Evolutionary conservation across 2,329 filamentous ascomycete species (phyloP).

Genomic region (Aspergillus persii): DNA sequence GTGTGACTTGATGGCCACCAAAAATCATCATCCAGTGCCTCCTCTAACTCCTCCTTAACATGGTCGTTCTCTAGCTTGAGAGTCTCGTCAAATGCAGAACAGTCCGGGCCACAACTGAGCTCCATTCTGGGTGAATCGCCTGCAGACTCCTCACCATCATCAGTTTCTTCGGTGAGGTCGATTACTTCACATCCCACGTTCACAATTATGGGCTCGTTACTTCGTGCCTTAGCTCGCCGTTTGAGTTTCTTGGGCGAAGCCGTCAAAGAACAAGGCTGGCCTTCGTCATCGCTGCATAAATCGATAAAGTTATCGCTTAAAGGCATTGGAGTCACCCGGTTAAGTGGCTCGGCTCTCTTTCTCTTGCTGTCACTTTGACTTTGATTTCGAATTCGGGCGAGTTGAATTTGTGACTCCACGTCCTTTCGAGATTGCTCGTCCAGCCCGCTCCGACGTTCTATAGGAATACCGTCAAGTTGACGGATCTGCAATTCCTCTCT

Average conservation of each 20-base stretch:
- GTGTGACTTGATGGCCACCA: slow-evolving; percentile 38
- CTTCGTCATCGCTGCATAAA: slow-evolving; percentile 19
- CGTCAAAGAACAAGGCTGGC: neutral
- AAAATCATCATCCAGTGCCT: slow-evolving; percentile 33
- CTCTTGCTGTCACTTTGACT: slow-evolving; percentile 19
- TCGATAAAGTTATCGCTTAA: slow-evolving; percentile 13
- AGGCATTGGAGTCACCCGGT: neutral
- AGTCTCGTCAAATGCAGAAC: neutral
- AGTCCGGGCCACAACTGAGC: neutral
- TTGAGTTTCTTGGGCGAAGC: neutral
- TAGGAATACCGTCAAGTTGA: slow-evolving; percentile 31
- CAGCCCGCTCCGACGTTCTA: slow-evolving; percentile 20
- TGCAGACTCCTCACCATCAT: slow-evolving; percentile 17
- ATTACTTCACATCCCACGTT: slow-evolving; percentile 19
- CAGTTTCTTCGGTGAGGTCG: slow-evolving; percentile 28
- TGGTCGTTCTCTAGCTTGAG: neutral
- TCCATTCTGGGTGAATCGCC: neutral
- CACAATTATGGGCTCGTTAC: slow-evolving; percentile 1
- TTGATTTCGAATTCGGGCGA: slow-evolving; percentile 31
- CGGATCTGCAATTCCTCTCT: slow-evolving; percentile 23
- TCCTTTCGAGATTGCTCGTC: slow-evolving; percentile 15
- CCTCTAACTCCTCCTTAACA: slow-evolving; percentile 10
- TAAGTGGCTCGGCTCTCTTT: slow-evolving; percentile 6
- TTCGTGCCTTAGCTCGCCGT: slow-evolving; percentile 2
- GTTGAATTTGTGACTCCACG: slow-evolving; percentile 22